phyloP scores from a whole-genome alignment of 2,329 filamentous ascomycete species.

The Neofusicoccum umdonicola region DNA sequence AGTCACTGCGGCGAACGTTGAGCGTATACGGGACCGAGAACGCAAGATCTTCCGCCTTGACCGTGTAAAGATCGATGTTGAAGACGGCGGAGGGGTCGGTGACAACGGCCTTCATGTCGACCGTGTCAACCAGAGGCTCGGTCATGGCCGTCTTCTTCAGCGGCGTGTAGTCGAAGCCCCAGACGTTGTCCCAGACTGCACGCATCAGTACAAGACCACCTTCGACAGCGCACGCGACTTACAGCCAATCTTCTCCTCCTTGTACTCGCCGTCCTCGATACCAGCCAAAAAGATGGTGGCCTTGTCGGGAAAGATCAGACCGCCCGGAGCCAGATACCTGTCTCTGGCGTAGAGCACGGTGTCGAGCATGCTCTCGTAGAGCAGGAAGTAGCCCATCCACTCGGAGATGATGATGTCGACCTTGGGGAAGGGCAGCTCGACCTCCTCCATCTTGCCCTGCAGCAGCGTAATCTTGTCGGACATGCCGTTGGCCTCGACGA shows the following conservation, averaged over 20 bases:
- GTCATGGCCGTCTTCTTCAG: conserved; percentile 91
- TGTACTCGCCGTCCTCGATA: conserved; percentile 99
- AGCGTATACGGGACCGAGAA: conserved; percentile 80
- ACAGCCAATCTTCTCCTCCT: conserved; percentile 99
- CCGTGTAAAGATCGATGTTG: conserved; percentile 90
- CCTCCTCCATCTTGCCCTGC: conserved; percentile 99
- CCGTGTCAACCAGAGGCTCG: conserved; percentile 94
- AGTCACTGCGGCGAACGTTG: conserved; percentile 79
- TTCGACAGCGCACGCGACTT: conserved; percentile 40
- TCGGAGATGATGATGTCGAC: conserved; percentile 99
- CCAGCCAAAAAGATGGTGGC: conserved; percentile 95
- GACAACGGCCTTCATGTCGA: conserved; percentile 94
- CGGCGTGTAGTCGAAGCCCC: conserved; percentile 93
- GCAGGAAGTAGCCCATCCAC: conserved; percentile 99
- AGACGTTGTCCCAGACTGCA: conserved; percentile 97
- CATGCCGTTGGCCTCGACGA: conserved; percentile 88
- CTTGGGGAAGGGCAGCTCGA: conserved; percentile 85
- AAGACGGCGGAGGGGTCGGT: conserved; percentile 85
- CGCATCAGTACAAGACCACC: conserved; percentile 21
- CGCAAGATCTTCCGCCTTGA: conserved; percentile 76
- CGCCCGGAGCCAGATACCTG: conserved; percentile 77
- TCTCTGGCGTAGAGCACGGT: conserved; percentile 96
- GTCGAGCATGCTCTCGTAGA: conserved; percentile 99
- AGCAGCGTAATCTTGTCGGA: conserved; percentile 94
- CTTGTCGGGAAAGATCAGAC: conserved; percentile 98